Percentiles rank a stretch among this genome's conserved stretches.
phyloP scores from a whole-genome alignment of 371 early-diverging fungal genomes.

The Mycotypha africana region DNA sequence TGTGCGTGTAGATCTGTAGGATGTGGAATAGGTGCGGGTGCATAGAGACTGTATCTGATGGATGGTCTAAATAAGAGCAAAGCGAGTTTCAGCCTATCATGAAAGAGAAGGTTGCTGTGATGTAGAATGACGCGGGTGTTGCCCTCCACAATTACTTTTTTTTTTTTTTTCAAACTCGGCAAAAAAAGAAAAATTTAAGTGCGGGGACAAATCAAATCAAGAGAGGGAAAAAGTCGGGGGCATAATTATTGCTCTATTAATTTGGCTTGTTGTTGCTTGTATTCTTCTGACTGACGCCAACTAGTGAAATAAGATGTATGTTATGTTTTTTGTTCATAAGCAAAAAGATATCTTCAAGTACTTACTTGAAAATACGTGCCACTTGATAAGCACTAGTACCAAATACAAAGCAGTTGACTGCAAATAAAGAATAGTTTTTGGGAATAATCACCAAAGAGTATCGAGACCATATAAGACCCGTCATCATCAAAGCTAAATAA shows the following conservation, averaged over 20 bases:
- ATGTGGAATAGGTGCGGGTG: no score
- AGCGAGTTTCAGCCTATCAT: no score
- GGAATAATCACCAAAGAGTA: slow-evolving; percentile 93
- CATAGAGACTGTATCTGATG: no score
- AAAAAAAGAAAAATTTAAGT: no score
- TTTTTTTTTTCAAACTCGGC: no score
- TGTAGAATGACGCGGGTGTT: no score
- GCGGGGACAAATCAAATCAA: no score
- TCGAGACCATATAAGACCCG: slow-evolving; percentile 95
- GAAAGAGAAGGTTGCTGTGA: no score
- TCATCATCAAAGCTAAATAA: slow-evolving; percentile 83
- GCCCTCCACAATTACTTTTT: no score
- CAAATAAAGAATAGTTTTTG: slow-evolving; percentile 81
- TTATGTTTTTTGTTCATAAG: neutral
- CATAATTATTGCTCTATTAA: slow-evolving; percentile 4
- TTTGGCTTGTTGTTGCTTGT: slow-evolving; percentile 19
- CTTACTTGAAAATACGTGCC: slow-evolving; percentile 72
- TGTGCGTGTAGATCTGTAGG: no score
- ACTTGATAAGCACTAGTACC: slow-evolving; percentile 84
- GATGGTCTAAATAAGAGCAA: no score
- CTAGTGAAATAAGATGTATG: slow-evolving; percentile 6
- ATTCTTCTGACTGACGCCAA: slow-evolving; percentile 25
- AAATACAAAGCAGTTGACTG: slow-evolving; percentile 92
- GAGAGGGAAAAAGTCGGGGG: no score
- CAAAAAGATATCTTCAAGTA: neutral